Evolutionary conservation across 139 green algal genomes (phyloP), one percentile per base, ranked within the genome.

Genomic region (Chlamydomonas sphaeroides): DNA sequence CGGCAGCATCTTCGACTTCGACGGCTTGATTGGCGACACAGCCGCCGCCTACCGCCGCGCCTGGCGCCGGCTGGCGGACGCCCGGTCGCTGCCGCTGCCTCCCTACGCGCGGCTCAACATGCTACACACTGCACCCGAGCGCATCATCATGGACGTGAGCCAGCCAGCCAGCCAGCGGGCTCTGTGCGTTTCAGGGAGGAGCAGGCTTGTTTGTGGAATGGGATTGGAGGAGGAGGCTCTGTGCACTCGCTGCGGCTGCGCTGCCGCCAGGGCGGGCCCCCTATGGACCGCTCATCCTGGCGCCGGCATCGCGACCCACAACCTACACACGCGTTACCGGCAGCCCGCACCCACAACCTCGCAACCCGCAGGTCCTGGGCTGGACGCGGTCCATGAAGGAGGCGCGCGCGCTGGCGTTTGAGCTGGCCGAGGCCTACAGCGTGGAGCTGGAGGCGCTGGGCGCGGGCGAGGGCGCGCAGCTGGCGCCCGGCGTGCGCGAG

Each of bases 1-100:
- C 76, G 95, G 92, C 56, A 80, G 94, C 51, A 83, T 98, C 5
- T 97, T 95, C 78, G 88, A 89, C 79, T 91, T 90, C 38, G 91
- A 95, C 56, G 66, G 85, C 38, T 83, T 94, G 0, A 78, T 95
- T 15, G 85, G 86, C 3, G 79, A 92, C 80, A 91, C 85, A 2
- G 30, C 15, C 28, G 62, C 56, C 32, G 75, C 62, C 25, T 82
- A 82, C 42, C 61, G 62, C 18, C 62, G 45, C 10, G 75, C 75
- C 42, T 82, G 75, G 75, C 59, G 5, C 23, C 20, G 23, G 14
- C 41, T 82, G 33, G 75, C 75, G 33, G 62, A 14, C 7, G 42
- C 32, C 17, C 62, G 45, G 17, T 10, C 14, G 0, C 75, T 82
- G 42, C 61, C 61, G 32, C 75, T 82, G 59, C 62, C 68, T 0